These are phyloP conservation scores for Cenchrus fungigraminus DNA, from an alignment of 176 grass and related monocot species.

Conservation along the genomic window DNA sequence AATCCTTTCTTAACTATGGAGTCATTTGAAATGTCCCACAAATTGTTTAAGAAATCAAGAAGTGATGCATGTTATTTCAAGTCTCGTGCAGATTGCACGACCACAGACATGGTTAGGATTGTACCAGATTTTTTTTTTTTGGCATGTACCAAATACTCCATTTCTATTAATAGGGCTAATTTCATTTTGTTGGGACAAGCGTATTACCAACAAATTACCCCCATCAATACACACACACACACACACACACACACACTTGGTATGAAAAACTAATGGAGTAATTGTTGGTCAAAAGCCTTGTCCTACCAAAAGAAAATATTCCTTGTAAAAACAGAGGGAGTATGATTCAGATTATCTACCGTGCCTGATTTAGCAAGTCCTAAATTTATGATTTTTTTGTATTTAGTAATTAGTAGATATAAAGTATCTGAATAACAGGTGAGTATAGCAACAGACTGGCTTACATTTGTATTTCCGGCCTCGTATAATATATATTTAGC, in stretches of 20 bases:
- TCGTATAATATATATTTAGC: background rate
- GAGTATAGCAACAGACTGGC: background rate
- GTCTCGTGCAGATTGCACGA: background rate
- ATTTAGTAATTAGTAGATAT: background rate
- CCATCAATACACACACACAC: too few species aligned
- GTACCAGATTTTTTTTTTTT: background rate
- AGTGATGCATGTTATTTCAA: background rate
- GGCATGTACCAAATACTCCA: background rate
- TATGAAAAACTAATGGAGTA: too few species aligned
- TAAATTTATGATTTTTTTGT: background rate
- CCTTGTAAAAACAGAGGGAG: background rate
- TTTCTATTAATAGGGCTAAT: too few species aligned
- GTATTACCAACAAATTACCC: too few species aligned
- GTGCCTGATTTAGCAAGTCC: background rate
- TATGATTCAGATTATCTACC: background rate
- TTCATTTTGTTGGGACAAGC: too few species aligned
- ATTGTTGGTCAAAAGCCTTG: background rate
- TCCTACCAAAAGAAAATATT: background rate
- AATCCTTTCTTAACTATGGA: background rate
- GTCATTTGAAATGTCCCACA: background rate
- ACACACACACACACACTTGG: too few species aligned
- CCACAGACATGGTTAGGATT: background rate
- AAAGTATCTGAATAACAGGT: background rate
- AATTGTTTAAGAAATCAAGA: background rate
- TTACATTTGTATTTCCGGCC: background rate